phyloP scores from a whole-genome alignment of 2,329 filamentous ascomycete species.

The Gaeumannomyces sp. region DNA sequence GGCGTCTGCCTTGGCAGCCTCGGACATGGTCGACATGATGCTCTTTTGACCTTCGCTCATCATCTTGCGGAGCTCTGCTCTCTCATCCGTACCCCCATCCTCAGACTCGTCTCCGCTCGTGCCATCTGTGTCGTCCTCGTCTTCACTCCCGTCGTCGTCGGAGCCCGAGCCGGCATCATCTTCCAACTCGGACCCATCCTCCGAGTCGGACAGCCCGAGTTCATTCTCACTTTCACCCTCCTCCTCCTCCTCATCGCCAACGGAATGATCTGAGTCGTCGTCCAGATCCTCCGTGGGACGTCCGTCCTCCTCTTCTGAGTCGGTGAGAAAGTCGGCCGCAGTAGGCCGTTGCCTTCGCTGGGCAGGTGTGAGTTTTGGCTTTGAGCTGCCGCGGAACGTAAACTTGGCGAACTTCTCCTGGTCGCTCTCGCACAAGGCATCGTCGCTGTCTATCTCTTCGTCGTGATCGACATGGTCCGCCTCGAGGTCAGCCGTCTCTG shows the following conservation, averaged over 20 bases:
- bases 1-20: conserved; percentile 68
- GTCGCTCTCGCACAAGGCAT: conserved; percentile 77
- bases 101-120: conserved; percentile 24
- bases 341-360: conserved; percentile 36
- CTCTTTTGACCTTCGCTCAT: conserved; percentile 63
- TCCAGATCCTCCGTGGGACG: conserved; percentile 18
- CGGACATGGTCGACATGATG: conserved; percentile 52
- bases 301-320: conserved; percentile 28
- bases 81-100: conserved; percentile 24
- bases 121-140: conserved; percentile 29
- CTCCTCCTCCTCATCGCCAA: conserved; percentile 23
- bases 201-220: conserved; percentile 21
- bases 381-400: conserved; percentile 54
- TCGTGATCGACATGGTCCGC: conserved; percentile 50
- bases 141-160: conserved; percentile 26
- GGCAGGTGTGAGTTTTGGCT: conserved; percentile 33
- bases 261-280: conserved; percentile 24
- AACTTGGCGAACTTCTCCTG: conserved; percentile 75
- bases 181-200: conserved; percentile 19
- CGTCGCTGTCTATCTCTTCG: conserved; percentile 55
- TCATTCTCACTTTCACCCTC: conserved; percentile 26
- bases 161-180: conserved; percentile 27
- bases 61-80: conserved; percentile 57
- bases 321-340: conserved; percentile 53
- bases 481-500: conserved; percentile 48